Conservation (phyloP, 768 basidiomycete species). For the Candolleomyces aberdarensis region DNA sequence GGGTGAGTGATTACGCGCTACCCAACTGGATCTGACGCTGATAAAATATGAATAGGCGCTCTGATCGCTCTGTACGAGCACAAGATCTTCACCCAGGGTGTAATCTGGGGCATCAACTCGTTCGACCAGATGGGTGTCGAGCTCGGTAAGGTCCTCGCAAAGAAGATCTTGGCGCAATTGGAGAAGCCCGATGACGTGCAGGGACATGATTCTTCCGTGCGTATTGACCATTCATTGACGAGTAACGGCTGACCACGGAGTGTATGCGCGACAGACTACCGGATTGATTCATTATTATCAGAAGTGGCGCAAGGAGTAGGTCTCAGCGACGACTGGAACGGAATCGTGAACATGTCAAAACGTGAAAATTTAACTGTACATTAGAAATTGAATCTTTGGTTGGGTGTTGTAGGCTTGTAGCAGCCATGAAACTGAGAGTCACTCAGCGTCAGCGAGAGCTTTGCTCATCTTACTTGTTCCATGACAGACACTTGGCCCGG, state of each 20-base stretch:
- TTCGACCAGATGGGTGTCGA: constrained; percentile 99
- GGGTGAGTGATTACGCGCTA: no score
- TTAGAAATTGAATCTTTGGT: no score
- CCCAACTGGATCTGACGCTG: no score
- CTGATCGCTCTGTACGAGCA: constrained; percentile 94
- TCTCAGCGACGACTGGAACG: not conserved
- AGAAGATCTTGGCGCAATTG: constrained; percentile 90
- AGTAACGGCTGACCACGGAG: not conserved
- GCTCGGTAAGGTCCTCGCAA: constrained; percentile 95
- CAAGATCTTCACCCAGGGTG: constrained; percentile 98
- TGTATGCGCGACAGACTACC: constrained; percentile 59
- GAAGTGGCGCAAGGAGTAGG: constrained; percentile 75
- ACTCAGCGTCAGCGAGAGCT: no score
- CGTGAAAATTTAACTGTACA: no score
- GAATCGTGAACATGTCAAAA: not conserved
- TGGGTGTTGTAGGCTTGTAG: no score
- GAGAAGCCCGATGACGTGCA: constrained; percentile 72
- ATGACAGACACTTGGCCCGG: no score
- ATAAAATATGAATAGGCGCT: constrained; percentile 41
- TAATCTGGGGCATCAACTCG: constrained; percentile 98
- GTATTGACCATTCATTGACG: constrained; percentile 21
- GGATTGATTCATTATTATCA: constrained; percentile 98
- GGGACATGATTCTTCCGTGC: constrained; percentile 84
- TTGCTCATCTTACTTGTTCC: no score
- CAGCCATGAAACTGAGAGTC: no score